Evolutionary conservation across 1,284 basidiomycete genomes (phyloP).

Genomic region (Cryptococcus hybrid): DNA sequence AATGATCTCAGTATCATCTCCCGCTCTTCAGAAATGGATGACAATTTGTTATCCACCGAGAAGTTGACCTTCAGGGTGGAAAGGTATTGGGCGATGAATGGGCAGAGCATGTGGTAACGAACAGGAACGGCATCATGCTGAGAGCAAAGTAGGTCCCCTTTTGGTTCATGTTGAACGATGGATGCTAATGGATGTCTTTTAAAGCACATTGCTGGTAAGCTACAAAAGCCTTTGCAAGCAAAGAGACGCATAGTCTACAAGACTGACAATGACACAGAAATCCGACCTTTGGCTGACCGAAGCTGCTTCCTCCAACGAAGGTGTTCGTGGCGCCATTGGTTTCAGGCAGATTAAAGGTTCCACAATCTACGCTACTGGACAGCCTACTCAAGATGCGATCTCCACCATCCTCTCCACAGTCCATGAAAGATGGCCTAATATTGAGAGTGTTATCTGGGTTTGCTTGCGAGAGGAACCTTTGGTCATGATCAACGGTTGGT

Average conservation of each 20-base stretch:
- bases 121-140: conserved; percentile 89
- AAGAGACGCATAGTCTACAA: neutral
- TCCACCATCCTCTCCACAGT: conserved; percentile 75
- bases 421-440: conserved; percentile 60
- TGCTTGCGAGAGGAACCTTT: conserved; percentile 92
- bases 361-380: conserved; percentile 81
- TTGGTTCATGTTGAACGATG: neutral
- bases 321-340: conserved; percentile 88
- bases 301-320: conserved; percentile 60
- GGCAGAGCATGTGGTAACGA: conserved; percentile 88
- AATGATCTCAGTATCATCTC: conserved; percentile 67
- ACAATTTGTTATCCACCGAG: conserved; percentile 32
- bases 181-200: neutral
- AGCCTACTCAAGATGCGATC: conserved; percentile 89
- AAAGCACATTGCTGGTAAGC: conserved; percentile 65
- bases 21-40: conserved; percentile 37
- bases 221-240: no score
- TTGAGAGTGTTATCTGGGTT: conserved; percentile 79
- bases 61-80: conserved; percentile 75
- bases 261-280: conserved; percentile 53
- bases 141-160: conserved; percentile 65
- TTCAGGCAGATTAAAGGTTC: conserved; percentile 82
- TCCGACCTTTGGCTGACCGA: conserved; percentile 86
- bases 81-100: conserved; percentile 90
- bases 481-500: conserved; percentile 68